Base-by-base conservation (phyloP, 1,284 basidiomycete species). In the Irpex sp. region DNA sequence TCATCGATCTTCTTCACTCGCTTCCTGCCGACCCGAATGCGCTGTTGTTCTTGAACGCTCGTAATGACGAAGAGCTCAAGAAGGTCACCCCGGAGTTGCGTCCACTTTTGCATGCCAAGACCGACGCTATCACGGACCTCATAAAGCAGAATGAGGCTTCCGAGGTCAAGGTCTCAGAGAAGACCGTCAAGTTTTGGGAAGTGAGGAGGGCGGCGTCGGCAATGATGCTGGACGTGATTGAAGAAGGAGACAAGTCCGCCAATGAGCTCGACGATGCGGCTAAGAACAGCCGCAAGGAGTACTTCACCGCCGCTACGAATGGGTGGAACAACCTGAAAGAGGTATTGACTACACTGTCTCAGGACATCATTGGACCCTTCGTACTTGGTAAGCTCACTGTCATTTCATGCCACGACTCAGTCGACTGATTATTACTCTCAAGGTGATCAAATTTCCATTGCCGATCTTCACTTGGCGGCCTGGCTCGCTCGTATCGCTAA, bases 381-480 rank as follows among this genome's bases (percentile, higher is more conserved):
- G 77, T 82, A 0, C 80, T 94, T 11, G 94, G 93, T 82, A 78
- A 74, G 81, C 67, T 19, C 9, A 7, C 7, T 21, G 15, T 37
- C 37, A 21, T 57, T 40, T 9, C 37, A 9, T 5, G 37, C n/a
- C n/a, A n/a, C 48, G 19, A 31, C 6, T 21, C 31, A 37, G 19
- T 63, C 64, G 65, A 64, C 56, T 66, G 71, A 31, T 68, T 77
- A 58, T 19, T 26, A 9, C 49, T 26, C 15, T 52, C 17, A 63
- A 90, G 89, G 89, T 31, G 90, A 91, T 69, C 91, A 93, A 65
- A 74, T 94, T 71, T 92, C 88, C 6, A 78, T 94, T 52, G 91
- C 88, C 2, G 94, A 96, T 72, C 75, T 94, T 59, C 92, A 95
- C 71, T 78, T 94, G 31, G 87, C 85, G 2, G 87, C 86, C 9